Percentiles rank a stretch among this genome's conserved stretches.
Conservation (phyloP, 108 stramenopile species). For the Cyclostephanos invisitatus region DNA sequence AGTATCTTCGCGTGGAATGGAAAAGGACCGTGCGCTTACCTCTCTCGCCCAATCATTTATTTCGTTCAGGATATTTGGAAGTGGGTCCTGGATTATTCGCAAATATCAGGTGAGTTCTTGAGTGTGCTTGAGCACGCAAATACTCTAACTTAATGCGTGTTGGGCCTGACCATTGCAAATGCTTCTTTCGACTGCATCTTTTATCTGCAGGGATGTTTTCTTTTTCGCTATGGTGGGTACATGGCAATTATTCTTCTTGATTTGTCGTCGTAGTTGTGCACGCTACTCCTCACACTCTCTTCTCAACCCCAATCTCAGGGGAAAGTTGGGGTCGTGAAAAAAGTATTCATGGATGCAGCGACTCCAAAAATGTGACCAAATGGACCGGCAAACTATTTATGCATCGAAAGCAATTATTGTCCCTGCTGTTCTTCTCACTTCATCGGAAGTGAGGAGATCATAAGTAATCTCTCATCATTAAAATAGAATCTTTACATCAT, state of each 20-base stretch:
- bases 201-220: slow-evolving; percentile 61
- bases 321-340: slow-evolving; percentile 62
- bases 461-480: too few relatives aligned
- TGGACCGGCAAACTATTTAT: too few relatives aligned
- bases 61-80: slow-evolving; percentile 62
- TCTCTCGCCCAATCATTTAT: not conserved
- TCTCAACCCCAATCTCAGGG: slow-evolving; percentile 30
- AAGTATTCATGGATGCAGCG: slow-evolving; percentile 68
- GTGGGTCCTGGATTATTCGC: slow-evolving; percentile 56
- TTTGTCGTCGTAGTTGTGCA: not conserved
- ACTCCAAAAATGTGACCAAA: slow-evolving; percentile 59
- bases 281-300: not conserved
- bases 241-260: not conserved
- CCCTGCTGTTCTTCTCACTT: too few relatives aligned
- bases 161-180: not conserved
- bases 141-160: not conserved
- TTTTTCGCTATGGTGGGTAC: slow-evolving; percentile 57
- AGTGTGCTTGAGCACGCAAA: not conserved
- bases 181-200: not conserved
- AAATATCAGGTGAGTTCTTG: slow-evolving; percentile 48
- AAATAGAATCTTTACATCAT: too few relatives aligned
- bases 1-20: not conserved
- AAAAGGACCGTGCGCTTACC: not conserved
- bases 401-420: too few relatives aligned
- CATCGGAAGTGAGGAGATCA: too few relatives aligned